A percentile compares a stretch with the other conserved stretches of the same genome.
Conservation (phyloP, 331 rosid species). For the Rhamnella rubrinervis region DNA sequence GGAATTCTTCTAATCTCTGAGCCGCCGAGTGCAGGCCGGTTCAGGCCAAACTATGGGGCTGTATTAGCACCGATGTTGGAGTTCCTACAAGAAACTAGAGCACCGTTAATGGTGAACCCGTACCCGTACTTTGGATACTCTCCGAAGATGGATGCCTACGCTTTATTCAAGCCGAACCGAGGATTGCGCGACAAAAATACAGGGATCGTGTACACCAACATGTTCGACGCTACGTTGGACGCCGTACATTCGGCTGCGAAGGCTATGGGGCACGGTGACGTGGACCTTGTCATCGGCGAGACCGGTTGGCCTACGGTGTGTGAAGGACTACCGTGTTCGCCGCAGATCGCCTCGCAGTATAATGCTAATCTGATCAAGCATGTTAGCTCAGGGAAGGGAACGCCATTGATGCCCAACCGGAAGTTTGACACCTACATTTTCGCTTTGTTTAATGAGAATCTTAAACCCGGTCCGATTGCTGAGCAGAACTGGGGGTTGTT, state of each 20-base stretch:
- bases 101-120: slow-evolving; percentile 88
- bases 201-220: slow-evolving; percentile 55
- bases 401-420: slow-evolving; percentile 87
- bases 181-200: slow-evolving; percentile 60
- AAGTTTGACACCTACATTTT: slow-evolving; percentile 67
- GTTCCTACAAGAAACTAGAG: slow-evolving; percentile 47
- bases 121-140: slow-evolving; percentile 80
- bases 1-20: slow-evolving; percentile 54
- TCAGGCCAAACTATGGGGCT: slow-evolving; percentile 56
- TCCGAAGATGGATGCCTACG: slow-evolving; percentile 49
- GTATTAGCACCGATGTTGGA: slow-evolving; percentile 59
- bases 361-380: slow-evolving; percentile 52
- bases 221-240: slow-evolving; percentile 68
- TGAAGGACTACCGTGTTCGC: slow-evolving; percentile 67
- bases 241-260: slow-evolving; percentile 71
- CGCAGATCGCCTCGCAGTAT: slow-evolving; percentile 48
- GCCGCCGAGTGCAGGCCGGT: slow-evolving; percentile 69
- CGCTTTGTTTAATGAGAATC: slow-evolving; percentile 74
- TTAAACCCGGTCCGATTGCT: slow-evolving; percentile 81
- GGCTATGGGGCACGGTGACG: slow-evolving; percentile 54
- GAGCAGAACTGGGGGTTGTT: slow-evolving; percentile 88
- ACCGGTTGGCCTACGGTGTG: slow-evolving; percentile 91
- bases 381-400: slow-evolving; percentile 55
- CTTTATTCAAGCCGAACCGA: slow-evolving; percentile 54
- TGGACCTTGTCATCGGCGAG: slow-evolving; percentile 59